Conservation (phyloP, 2,329 filamentous ascomycete genomes). For the Fulvia fulva region DNA sequence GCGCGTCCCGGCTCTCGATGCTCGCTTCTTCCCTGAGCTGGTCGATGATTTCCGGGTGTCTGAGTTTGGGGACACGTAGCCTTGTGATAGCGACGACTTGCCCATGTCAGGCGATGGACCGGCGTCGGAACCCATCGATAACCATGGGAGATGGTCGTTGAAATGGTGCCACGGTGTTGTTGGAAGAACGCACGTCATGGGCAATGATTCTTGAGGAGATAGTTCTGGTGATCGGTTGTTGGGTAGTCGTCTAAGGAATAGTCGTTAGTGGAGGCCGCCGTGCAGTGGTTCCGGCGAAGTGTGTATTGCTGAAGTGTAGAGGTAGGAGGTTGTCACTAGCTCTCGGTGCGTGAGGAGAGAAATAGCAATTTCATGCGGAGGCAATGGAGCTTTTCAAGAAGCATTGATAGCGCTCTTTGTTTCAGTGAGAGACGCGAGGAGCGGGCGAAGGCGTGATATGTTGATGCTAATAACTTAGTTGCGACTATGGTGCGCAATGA, state of each 20-base stretch:
- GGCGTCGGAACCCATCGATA: constrained; percentile 29
- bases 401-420: constrained; percentile 14
- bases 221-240: constrained; percentile 5
- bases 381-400: constrained; percentile 11
- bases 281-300: constrained; percentile 21
- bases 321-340: constrained; percentile 1
- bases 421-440: constrained; percentile 14
- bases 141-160: constrained; percentile 29
- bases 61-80: constrained; percentile 29
- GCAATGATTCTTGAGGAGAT: constrained; percentile 1
- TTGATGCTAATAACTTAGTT: constrained; percentile 24
- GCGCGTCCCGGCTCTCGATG: constrained; percentile 53
- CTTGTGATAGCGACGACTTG: constrained; percentile 22
- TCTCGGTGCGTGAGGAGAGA: constrained; percentile 8
- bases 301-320: constrained; percentile 1
- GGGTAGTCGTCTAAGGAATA: neutral
- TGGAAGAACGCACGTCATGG: constrained; percentile 32
- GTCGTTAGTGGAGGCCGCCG: constrained; percentile 9
- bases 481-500: constrained; percentile 17
- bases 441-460: constrained; percentile 16
- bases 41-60: constrained; percentile 26
- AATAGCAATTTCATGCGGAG: constrained; percentile 11
- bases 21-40: constrained; percentile 42
- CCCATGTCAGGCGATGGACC: constrained; percentile 22
- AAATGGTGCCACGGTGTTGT: constrained; percentile 29